A percentile compares a stretch with the other conserved stretches of the same genome.
Conservation (phyloP, 2,329 filamentous ascomycete genomes). For the Alternaria alternata region DNA sequence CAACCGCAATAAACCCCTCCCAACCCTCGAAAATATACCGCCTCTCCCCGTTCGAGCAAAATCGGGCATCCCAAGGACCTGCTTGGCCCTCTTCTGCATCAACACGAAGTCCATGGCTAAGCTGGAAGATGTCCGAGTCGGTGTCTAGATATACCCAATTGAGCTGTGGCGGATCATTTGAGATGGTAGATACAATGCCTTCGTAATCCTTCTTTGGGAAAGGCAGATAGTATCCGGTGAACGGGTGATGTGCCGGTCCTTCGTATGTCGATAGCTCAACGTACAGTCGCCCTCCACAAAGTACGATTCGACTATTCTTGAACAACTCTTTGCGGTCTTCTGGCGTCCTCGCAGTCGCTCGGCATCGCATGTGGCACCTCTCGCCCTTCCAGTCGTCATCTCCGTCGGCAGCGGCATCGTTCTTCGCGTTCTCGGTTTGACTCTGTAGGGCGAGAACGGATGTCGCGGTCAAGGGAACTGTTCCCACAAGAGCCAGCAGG, state of each 20-base stretch:
- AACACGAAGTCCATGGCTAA: slow-evolving; percentile 63
- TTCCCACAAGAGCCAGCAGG: slow-evolving; percentile 24
- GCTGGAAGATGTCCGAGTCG: slow-evolving; percentile 54
- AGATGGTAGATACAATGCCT: slow-evolving; percentile 59
- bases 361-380: slow-evolving; percentile 31
- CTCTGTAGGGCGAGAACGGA: slow-evolving; percentile 30
- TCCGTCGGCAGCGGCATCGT: slow-evolving; percentile 9
- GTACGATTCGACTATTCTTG: slow-evolving; percentile 22
- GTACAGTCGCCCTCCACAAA: slow-evolving; percentile 27
- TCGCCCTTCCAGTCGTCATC: slow-evolving; percentile 31
- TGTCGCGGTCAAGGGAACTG: slow-evolving; percentile 29
- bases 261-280: slow-evolving; percentile 31
- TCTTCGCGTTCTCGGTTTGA: slow-evolving; percentile 29
- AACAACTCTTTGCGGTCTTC: slow-evolving; percentile 30
- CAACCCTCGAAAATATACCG: slow-evolving; percentile 62
- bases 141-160: slow-evolving; percentile 74
- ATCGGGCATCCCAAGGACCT: slow-evolving; percentile 63
- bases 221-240: slow-evolving; percentile 58
- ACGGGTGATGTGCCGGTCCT: slow-evolving; percentile 48
- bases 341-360: slow-evolving; percentile 25
- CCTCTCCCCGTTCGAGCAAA: slow-evolving; percentile 72
- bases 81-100: slow-evolving; percentile 65
- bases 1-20: slow-evolving; percentile 65
- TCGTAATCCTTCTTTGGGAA: slow-evolving; percentile 56
- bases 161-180: slow-evolving; percentile 65